Conservation (phyloP, 73 alveolate genomes). For the Urostyla sp. region DNA sequence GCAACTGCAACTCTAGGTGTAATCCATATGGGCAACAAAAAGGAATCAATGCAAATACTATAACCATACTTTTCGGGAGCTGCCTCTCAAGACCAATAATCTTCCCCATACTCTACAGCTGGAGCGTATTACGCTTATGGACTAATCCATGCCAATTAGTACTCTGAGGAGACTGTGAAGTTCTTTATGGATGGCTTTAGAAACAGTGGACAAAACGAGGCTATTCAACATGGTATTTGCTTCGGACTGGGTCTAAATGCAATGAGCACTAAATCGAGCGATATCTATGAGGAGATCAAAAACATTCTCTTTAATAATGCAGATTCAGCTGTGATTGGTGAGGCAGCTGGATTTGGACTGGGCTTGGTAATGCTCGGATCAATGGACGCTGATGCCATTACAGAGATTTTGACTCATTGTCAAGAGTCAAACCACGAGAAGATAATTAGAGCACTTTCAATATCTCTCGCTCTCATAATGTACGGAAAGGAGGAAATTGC, state of each 20-base stretch:
- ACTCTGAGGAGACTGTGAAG: conserved; percentile 71
- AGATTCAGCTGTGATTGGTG: conserved; percentile 97
- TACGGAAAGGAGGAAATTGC: conserved; percentile 95
- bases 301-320: conserved; percentile 78
- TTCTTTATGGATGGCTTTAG: conserved; percentile 72
- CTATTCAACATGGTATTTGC: conserved; percentile 96
- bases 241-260: conserved; percentile 95
- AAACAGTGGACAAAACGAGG: conserved; percentile 77
- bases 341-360: conserved; percentile 96
- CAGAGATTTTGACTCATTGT: conserved; percentile 80
- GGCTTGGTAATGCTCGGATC: conserved; percentile 97
- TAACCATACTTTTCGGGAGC: conserved; percentile 87
- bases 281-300: conserved; percentile 81
- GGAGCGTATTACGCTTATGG: conserved; percentile 94
- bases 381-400: conserved; percentile 80
- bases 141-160: conserved; percentile 90
- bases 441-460: conserved; percentile 88
- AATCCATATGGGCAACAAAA: conserved; percentile 93
- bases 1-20: conserved; percentile 98
- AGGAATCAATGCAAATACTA: conserved; percentile 82
- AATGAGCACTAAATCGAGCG: conserved; percentile 88
- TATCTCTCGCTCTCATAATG: conserved; percentile 92
- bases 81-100: conserved; percentile 64
- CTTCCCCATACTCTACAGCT: conserved; percentile 80
- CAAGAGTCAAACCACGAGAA: conserved; percentile 91